Percentiles rank a stretch among this genome's conserved stretches.
These are phyloP conservation scores for Lecanicillium sp. DNA, from an alignment of 2,329 filamentous ascomycete species.

Conservation along the genomic window DNA sequence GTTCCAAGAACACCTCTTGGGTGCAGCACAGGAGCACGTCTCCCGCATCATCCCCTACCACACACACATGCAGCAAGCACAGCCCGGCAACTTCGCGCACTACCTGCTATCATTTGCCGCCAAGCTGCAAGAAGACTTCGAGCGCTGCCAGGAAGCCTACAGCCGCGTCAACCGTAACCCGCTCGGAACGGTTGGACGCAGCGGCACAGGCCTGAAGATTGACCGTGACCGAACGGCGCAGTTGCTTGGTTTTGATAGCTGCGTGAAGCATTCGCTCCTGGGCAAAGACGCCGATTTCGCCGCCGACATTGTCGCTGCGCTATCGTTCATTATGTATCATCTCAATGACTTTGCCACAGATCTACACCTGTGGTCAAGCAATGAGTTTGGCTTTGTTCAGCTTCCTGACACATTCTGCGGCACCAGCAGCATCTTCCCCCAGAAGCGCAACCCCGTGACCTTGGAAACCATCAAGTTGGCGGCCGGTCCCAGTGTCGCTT, in stretches of 20 bases:
- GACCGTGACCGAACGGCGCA: constrained; percentile 10
- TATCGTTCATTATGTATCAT: constrained; percentile 13
- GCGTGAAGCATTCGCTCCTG: constrained; percentile 10
- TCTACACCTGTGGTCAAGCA: constrained; percentile 14
- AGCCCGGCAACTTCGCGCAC: constrained; percentile 15
- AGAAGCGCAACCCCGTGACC: constrained; percentile 15
- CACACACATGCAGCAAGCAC: constrained; percentile 17
- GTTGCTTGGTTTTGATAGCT: constrained; percentile 11
- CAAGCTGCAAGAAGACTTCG: constrained; percentile 13
- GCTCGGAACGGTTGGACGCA: constrained; percentile 10
- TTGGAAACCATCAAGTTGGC: constrained; percentile 14
- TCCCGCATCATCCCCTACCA: constrained; percentile 12
- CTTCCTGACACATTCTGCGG: constrained; percentile 12
- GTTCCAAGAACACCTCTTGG: constrained; percentile 11
- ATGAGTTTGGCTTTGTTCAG: constrained; percentile 14
- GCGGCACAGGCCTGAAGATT: constrained; percentile 10
- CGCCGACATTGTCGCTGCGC: constrained; percentile 8
- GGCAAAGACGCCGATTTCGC: constrained; percentile 14
- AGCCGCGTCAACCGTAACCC: constrained; percentile 12
- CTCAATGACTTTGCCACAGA: constrained; percentile 14
- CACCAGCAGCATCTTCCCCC: constrained; percentile 15
- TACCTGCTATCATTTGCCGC: constrained; percentile 22
- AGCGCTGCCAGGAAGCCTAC: constrained; percentile 14
- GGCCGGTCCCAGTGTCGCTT: constrained; percentile 11
- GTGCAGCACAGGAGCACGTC: constrained; percentile 4